phyloP scores from a whole-genome alignment of 805 yeast genomes.

The Groenewaldozyma tartarivorans region DNA sequence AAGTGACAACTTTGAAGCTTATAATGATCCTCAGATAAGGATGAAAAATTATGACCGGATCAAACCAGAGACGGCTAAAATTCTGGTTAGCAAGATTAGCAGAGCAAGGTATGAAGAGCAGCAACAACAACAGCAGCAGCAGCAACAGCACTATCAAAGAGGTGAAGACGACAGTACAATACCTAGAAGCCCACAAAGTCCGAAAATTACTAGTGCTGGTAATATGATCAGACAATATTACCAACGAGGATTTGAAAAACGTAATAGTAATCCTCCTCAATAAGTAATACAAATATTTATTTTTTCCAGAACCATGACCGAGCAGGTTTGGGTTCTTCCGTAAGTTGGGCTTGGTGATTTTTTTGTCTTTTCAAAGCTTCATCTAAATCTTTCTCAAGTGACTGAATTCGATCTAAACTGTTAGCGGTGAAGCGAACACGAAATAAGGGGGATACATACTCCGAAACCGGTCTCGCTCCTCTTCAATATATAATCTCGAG shows the following conservation, averaged over 20 bases:
- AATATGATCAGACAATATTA: conserved; percentile 13
- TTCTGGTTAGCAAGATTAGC: conserved; percentile 42
- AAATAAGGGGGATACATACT: too few relatives aligned
- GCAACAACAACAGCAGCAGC: conserved; percentile 1
- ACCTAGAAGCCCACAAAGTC: not conserved
- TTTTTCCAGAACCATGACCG: not conserved
- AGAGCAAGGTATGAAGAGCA: conserved; percentile 9
- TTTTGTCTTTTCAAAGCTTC: too few relatives aligned
- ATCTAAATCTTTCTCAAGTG: too few relatives aligned
- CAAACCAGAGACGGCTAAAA: conserved; percentile 59
- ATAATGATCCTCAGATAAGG: conserved; percentile 44
- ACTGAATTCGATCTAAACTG: too few relatives aligned
- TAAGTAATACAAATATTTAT: too few relatives aligned
- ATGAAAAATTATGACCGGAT: conserved; percentile 66
- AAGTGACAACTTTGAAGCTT: conserved; percentile 50
- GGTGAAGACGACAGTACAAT: not conserved
- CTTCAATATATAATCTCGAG: not conserved
- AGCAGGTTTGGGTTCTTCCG: too few relatives aligned
- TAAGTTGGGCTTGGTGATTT: too few relatives aligned
- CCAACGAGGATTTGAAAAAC: conserved; percentile 13
- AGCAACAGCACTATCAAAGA: not conserved
- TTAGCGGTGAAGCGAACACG: too few relatives aligned
- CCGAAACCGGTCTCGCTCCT: not conserved
- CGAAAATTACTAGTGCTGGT: not conserved
- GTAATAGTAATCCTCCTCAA: conserved; percentile 12